phyloP scores from a whole-genome alignment of 345 rosid genomes.

The Syzygium oleosum region DNA sequence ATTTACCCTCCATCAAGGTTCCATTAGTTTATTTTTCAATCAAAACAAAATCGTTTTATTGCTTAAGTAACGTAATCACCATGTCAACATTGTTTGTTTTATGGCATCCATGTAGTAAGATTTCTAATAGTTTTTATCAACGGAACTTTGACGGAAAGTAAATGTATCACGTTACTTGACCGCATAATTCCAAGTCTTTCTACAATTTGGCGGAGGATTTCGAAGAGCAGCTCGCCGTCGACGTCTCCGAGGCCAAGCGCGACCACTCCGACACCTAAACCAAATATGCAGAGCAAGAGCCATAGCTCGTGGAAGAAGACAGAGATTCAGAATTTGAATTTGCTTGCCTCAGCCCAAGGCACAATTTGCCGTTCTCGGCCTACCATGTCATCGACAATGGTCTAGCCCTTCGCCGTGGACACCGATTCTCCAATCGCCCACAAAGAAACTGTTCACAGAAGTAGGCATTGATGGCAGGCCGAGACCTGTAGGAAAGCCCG shows the following conservation, averaged over 20 bases:
- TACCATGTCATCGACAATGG: conserved; percentile 21
- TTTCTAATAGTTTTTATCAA: no score
- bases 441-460: conserved; percentile 28
- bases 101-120: no score
- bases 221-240: neutral
- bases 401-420: neutral
- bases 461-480: conserved; percentile 9
- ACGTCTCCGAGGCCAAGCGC: neutral
- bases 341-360: conserved; percentile 8
- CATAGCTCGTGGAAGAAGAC: neutral
- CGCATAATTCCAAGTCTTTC: neutral
- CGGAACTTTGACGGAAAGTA: no score
- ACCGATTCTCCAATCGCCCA: conserved; percentile 7
- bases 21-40: no score
- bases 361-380: conserved; percentile 27
- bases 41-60: no score
- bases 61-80: no score
- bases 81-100: no score
- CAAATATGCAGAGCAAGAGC: neutral
- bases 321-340: conserved; percentile 36
- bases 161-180: neutral
- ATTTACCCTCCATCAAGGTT: no score
- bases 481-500: conserved; percentile 9
- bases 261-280: neutral
- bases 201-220: neutral